Percentiles rank a stretch among this genome's conserved stretches.
Evolutionary conservation across 1,284 basidiomycete genomes (phyloP).

Genomic region (Pseudozyma hubeiensis): DNA sequence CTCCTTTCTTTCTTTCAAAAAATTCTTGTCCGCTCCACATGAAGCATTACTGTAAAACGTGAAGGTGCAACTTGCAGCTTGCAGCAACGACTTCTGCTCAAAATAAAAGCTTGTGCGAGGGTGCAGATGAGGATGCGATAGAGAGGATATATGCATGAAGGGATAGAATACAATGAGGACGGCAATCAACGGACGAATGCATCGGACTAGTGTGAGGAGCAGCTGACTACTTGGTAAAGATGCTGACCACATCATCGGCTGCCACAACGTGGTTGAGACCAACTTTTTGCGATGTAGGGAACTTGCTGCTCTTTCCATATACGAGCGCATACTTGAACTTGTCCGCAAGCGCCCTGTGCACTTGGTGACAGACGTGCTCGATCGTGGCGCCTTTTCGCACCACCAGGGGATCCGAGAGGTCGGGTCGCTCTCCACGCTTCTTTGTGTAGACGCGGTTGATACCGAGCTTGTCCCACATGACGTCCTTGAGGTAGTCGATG

Average conservation of each 20-base stretch:
- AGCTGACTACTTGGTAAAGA: conserved; percentile 56
- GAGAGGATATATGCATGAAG: conserved; percentile 22
- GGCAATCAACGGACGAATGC: background rate
- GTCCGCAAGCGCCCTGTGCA: conserved; percentile 86
- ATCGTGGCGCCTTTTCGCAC: conserved; percentile 90
- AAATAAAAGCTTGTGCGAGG: too few species aligned
- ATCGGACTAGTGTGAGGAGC: background rate
- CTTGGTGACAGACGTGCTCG: conserved; percentile 76
- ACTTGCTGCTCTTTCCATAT: conserved; percentile 64
- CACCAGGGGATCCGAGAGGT: conserved; percentile 91
- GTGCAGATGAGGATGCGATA: background rate
- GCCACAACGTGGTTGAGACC: conserved; percentile 86
- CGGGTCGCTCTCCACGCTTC: conserved; percentile 87
- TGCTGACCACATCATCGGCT: conserved; percentile 90
- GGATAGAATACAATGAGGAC: conserved; percentile 35
- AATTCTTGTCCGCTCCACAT: background rate
- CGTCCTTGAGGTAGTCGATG: conserved; percentile 87
- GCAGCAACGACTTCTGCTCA: background rate
- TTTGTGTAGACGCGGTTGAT: conserved; percentile 83
- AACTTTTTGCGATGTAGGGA: conserved; percentile 67
- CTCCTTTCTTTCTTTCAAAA: background rate
- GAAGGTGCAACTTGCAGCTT: too few species aligned
- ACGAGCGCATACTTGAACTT: conserved; percentile 74
- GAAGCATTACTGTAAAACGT: too few species aligned
- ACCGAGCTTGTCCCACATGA: conserved; percentile 77